Evolutionary conservation across 805 yeast genomes (phyloP).

Genomic region (Barnettozyma sucrosica): DNA sequence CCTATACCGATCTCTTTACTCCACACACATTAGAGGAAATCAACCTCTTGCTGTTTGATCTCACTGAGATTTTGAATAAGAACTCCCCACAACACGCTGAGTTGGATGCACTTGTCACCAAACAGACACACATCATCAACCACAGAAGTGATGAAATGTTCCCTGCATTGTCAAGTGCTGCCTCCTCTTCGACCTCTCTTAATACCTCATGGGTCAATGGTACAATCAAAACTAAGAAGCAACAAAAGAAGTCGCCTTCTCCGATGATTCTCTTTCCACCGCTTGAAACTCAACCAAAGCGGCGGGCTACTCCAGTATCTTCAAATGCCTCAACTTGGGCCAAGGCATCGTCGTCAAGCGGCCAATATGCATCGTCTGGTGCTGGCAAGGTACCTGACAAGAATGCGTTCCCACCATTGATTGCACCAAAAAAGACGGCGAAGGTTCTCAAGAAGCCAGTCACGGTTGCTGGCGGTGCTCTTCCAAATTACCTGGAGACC

Average conservation of each 20-base stretch:
- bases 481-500: conserved; percentile 16
- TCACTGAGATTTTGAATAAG: conserved; percentile 49
- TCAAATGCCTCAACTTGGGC: conserved; percentile 1
- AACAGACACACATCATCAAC: conserved; percentile 21
- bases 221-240: conserved; percentile 16
- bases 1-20: conserved; percentile 45
- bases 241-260: background rate
- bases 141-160: conserved; percentile 34
- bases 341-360: background rate
- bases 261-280: background rate
- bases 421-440: background rate
- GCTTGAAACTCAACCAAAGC: conserved; percentile 1
- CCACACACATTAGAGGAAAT: conserved; percentile 41
- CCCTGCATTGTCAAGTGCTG: conserved; percentile 41
- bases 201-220: conserved; percentile 27
- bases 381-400: background rate
- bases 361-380: background rate
- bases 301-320: conserved; percentile 1
- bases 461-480: conserved; percentile 7
- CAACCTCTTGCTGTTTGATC: conserved; percentile 51
- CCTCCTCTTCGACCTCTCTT: conserved; percentile 18
- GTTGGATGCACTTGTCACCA: conserved; percentile 25
- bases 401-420: background rate
- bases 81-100: conserved; percentile 40
- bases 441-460: conserved; percentile 17